Evolutionary conservation across 1,284 basidiomycete genomes (phyloP), one percentile per base, ranked within the genome.

Genomic region (Quambalaria eucalypti): DNA sequence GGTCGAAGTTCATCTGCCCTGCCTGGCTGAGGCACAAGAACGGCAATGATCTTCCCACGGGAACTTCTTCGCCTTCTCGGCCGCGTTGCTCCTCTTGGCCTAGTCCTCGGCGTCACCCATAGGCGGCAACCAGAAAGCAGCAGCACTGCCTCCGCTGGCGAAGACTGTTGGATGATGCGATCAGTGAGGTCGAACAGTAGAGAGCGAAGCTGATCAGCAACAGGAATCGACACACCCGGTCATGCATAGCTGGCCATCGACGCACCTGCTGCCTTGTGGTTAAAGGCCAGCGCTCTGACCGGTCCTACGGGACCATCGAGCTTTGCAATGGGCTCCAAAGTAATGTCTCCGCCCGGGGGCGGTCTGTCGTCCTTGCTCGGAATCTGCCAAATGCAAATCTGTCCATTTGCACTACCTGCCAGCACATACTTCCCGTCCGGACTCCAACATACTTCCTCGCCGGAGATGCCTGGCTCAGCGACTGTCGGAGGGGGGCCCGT

Each of bases 101-200:
- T n/a, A n/a, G n/a, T n/a, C n/a, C n/a, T n/a, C n/a, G n/a, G n/a
- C n/a, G n/a, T n/a, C n/a, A n/a, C n/a, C n/a, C n/a, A n/a, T n/a
- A 39, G 72, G 66, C 21, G 71, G 71, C 14, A 74, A 57, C 71
- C 71, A 74, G 48, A 74, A 61, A 2, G 65, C 64, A 1, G 72
- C 59, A 53, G 73, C 63, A 7, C 56, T 52, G 2, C 69, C 64
- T 5, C 62, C 71, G 12, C 59, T 73, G 31, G 59, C 53, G 14
- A 74, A 54, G 47, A 73, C 65, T 71, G 64, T 30, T n/a, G n/a
- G n/a, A n/a, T n/a, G n/a, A n/a, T n/a, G n/a, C n/a, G n/a, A 39
- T 28, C 29, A 30, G 26, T 2, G 21, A 33, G 28, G 19, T 25
- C 33, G 28, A 29, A 14, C 26, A 39, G 10, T 14, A 39, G 36